Evolutionary conservation across 352 stramenopile species (phyloP).

Genomic region (Pythium rishiriense): DNA sequence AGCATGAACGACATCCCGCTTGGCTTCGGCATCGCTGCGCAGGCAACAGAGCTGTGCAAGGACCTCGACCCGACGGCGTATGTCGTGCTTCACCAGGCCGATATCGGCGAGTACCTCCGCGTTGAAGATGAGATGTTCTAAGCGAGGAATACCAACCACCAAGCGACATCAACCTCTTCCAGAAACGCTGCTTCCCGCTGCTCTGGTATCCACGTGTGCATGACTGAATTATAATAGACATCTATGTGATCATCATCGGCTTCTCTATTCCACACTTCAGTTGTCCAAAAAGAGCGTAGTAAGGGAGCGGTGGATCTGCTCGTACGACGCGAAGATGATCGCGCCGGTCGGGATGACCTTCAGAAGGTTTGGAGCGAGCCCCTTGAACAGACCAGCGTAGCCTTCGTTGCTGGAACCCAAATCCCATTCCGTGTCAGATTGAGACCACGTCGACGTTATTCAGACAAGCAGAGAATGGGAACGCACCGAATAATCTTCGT

Average conservation of each 20-base stretch:
- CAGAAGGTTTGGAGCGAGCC: constrained; percentile 93
- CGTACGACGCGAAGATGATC: constrained; percentile 92
- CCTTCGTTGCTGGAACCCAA: constrained; percentile 83
- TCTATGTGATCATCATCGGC: constrained; percentile 5
- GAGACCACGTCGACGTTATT: too few relatives aligned
- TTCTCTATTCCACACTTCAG: constrained; percentile 11
- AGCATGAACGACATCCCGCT: constrained; percentile 98
- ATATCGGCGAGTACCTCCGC: constrained; percentile 99
- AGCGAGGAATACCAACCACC: constrained; percentile 15
- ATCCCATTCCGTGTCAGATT: neutral
- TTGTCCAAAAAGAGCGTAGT: constrained; percentile 23
- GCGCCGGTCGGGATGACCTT: constrained; percentile 96
- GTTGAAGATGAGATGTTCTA: constrained; percentile 98
- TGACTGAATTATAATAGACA: constrained; percentile 26
- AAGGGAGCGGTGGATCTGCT: constrained; percentile 72
- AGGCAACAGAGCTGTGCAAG: constrained; percentile 95
- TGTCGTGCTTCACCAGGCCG: constrained; percentile 98
- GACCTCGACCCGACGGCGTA: constrained; percentile 96
- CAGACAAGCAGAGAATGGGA: neutral
- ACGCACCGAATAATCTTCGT: constrained; percentile 79
- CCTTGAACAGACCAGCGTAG: constrained; percentile 94
- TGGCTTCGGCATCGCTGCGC: constrained; percentile 97
- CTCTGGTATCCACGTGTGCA: constrained; percentile 6
- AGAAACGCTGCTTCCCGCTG: neutral
- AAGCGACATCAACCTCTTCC: neutral